A percentile compares a stretch with the other conserved stretches of the same genome.
phyloP scores from a whole-genome alignment of 768 basidiomycete genomes.

The Calocybe gangraenosa region DNA sequence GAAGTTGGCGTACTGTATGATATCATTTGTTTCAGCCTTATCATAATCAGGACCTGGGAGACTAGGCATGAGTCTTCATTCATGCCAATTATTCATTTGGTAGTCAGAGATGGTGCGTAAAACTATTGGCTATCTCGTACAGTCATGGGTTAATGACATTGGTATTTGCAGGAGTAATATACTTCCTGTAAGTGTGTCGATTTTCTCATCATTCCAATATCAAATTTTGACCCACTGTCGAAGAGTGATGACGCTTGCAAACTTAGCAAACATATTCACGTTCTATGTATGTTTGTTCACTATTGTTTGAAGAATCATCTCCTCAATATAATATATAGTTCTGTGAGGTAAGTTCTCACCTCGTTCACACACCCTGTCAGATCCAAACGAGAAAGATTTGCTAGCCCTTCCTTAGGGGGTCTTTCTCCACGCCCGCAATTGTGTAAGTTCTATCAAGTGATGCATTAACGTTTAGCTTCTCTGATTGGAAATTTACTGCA shows the following conservation, averaged over 20 bases:
- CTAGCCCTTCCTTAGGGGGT: too few species aligned
- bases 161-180: constrained; percentile 41
- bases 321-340: constrained; percentile 10
- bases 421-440: too few species aligned
- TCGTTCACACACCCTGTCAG: neutral
- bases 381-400: neutral
- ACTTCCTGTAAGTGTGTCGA: too few species aligned
- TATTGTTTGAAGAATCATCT: neutral
- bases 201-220: neutral
- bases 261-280: constrained; percentile 42
- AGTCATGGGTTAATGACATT: neutral
- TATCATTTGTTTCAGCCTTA: constrained; percentile 42
- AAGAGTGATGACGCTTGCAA: too few species aligned
- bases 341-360: too few species aligned
- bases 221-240: neutral
- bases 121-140: neutral
- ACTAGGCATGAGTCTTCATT: constrained; percentile 24
- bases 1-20: constrained; percentile 50
- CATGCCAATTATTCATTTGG: constrained; percentile 35
- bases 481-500: too few species aligned
- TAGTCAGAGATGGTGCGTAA: too few species aligned
- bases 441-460: constrained; percentile 32
- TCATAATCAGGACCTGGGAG: constrained; percentile 39
- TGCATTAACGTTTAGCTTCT: too few species aligned
- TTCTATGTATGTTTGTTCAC: constrained; percentile 30